Evolutionary conservation across 768 basidiomycete genomes (phyloP), one percentile per base, ranked within the genome.

Genomic region (Boletus barrowsii): DNA sequence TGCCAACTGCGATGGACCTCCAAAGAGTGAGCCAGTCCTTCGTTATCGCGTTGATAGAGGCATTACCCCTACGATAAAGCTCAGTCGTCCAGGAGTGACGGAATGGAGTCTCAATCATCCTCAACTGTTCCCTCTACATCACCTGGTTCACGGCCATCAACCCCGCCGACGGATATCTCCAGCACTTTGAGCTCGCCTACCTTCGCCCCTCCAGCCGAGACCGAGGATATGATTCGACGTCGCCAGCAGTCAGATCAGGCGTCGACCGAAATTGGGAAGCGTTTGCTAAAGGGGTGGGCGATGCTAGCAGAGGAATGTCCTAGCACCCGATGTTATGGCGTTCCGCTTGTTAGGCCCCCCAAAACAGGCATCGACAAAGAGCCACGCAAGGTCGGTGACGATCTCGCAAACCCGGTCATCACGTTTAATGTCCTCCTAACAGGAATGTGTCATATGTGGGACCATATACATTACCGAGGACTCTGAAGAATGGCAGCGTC

Each of bases 281-380:
- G 83, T 24, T 75, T 94, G 55, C 71, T 94, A 43, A 84, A 83
- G 62, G 92, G 88, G 39, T 94, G 90, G 89, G 83, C 92, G 0
- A 90, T 94, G 88, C 76, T 94, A n/a, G 89, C 79, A 22, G 90
- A 93, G 36, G 90, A 92, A 71, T 94, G 93, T 64, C 82, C 83
- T 0, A 87, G 82, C 61, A 59, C 66, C 5, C 67, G 72, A 22
- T 94, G 93, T 64, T 86, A 83, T 69, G 90, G 90, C 13, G 76
- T 93, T 7, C 93, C 92, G n/a, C 81, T 94, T 14, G 86, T 93
- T 55, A 76, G 90, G 47, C 87, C 87, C 37, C 88, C 90, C 18
- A 88, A 81, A 66, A 59, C 74, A 15, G 80, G 81, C 6, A 77
- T 77, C 17, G 80, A 76, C 55, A 82, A 81, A 60, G 81, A 87